Base-by-base conservation (phyloP, 345 rosid species). In the Hypericum androsaemum region DNA sequence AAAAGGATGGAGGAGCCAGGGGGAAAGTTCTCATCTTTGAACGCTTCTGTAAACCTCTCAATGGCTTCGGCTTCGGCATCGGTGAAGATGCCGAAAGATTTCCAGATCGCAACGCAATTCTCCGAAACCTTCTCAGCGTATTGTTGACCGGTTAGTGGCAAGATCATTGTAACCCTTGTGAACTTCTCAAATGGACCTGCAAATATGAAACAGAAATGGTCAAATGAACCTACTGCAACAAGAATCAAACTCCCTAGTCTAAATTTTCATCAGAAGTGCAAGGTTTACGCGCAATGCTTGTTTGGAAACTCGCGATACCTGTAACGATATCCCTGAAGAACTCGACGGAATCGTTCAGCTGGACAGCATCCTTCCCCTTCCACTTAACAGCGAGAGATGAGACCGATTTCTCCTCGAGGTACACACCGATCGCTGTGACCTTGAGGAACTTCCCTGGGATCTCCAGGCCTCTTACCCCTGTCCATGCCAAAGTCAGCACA, bases 361-460 rank as follows among this genome's bases (percentile, higher is more conserved):
- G 89, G 37, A 63, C 60, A 0, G 72, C 47, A 36, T 45, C 67
- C 77, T 82, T 87, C 3, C 86, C 79, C 49, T 66, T 76, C 98
- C 98, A 90, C 53, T 80, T 84, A 39, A 22, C 72, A 61, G 80
- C 73, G 10, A 87, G 82, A 0, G 57, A 73, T 39, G 75, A 57
- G 36, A 84, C 70, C 12, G 95, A 74, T 28, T 10, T 63, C 39
- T 75, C 71, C 32, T 87, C 89, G 37, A 90, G 56, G 74, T 87
- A 90, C 3, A 90, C 82, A 5, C 82, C 96, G 7, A 90, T 84
- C 41, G 87, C 79, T 28, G 96, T 90, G 78, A 86, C 77, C 69
- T 79, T 76, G 2, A 80, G 41, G 61, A 84, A 84, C 41, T 75
- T 81, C n/a, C 95, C 98, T 49, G 80, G 63, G 2, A 84, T 79